Evolutionary conservation across 176 grass and related monocot species (phyloP).

Genomic region (Phoenix roebelenii): DNA sequence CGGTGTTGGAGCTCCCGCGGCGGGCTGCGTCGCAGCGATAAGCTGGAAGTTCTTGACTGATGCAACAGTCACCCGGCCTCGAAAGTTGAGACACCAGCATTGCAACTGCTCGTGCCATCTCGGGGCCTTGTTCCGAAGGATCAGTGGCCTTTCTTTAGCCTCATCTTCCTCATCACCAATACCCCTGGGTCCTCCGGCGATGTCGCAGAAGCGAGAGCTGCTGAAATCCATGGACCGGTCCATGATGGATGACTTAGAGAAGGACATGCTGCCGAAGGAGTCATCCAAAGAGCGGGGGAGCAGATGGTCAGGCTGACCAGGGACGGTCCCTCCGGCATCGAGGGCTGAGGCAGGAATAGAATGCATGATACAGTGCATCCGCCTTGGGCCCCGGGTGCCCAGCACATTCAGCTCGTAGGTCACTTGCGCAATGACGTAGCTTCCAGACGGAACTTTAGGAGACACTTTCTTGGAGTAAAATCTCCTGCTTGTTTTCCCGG

Average conservation of each 20-base stretch:
- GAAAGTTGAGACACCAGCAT: conserved; percentile 14
- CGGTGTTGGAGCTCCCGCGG: background rate
- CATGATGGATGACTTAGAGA: conserved; percentile 8
- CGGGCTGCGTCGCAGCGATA: background rate
- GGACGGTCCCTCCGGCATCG: conserved; percentile 3
- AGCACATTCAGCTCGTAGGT: conserved; percentile 10
- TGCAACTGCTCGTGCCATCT: conserved; percentile 13
- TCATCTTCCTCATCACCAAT: background rate
- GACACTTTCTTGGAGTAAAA: conserved; percentile 18
- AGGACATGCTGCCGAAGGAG: conserved; percentile 11
- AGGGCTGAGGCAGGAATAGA: conserved; percentile 13
- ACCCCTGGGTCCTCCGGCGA: background rate
- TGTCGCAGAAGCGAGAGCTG: conserved; percentile 10
- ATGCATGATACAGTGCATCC: conserved; percentile 12
- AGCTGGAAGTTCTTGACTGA: conserved; percentile 15
- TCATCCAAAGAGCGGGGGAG: conserved; percentile 5
- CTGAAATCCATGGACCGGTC: conserved; percentile 11
- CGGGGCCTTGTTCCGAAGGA: conserved; percentile 8
- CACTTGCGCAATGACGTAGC: conserved; percentile 8
- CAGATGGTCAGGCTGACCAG: conserved; percentile 1
- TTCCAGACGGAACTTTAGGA: conserved; percentile 10
- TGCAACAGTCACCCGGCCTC: conserved; percentile 10
- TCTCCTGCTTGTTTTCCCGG: conserved; percentile 7
- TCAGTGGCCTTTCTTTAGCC: conserved; percentile 2
- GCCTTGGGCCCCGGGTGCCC: conserved; percentile 7